Conservation (phyloP, 148 eudicot species). For the Arctostaphylos glauca region DNA sequence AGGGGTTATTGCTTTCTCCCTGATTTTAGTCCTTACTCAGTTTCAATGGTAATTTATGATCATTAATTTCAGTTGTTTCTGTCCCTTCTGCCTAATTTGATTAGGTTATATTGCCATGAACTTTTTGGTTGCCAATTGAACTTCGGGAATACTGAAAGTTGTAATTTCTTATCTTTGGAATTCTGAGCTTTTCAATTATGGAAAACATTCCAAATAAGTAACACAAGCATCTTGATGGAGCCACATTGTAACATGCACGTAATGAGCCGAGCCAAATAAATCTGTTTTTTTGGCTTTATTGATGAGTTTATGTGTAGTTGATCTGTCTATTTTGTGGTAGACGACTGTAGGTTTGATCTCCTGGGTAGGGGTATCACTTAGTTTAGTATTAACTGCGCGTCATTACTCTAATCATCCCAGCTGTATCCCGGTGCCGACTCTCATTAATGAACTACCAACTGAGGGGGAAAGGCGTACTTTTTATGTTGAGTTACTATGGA, state of each 20-base stretch:
- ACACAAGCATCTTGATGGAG: too few species aligned
- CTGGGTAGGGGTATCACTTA: not conserved
- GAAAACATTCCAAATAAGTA: too few species aligned
- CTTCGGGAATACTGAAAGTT: not conserved
- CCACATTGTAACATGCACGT: not conserved
- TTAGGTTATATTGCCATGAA: not conserved
- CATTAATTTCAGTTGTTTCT: not conserved
- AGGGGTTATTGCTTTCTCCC: not conserved
- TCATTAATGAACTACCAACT: too few species aligned
- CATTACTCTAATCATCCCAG: too few species aligned
- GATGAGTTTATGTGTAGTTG: not conserved
- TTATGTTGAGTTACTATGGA: not conserved
- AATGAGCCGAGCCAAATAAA: not conserved
- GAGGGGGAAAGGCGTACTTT: too few species aligned
- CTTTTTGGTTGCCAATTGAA: not conserved
- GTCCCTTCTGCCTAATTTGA: not conserved
- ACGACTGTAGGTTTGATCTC: not conserved
- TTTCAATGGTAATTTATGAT: not conserved
- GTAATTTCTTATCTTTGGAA: not conserved
- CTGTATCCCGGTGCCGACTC: too few species aligned
- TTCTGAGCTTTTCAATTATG: too few species aligned
- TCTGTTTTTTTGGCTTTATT: not conserved
- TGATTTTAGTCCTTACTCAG: not conserved
- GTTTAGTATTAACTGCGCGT: not conserved
- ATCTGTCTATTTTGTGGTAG: constrained; percentile 1